A percentile compares a stretch with the other conserved stretches of the same genome.
Conservation (phyloP, 257 asterid genomes). For the Gentiana straminea region DNA sequence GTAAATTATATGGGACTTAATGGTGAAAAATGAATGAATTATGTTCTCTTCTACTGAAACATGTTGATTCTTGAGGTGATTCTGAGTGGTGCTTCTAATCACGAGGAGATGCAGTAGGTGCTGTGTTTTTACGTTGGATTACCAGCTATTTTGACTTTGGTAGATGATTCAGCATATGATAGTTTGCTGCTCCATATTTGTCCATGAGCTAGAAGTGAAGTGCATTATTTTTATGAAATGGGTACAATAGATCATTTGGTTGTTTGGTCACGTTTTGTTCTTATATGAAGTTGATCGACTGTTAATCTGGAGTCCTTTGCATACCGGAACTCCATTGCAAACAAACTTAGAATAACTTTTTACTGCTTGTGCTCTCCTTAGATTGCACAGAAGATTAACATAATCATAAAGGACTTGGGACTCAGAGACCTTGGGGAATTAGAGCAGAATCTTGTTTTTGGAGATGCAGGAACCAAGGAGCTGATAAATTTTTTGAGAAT, state of each 20-base stretch:
- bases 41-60: background rate
- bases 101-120: background rate
- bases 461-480: conserved; percentile 96
- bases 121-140: background rate
- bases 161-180: background rate
- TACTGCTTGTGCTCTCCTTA: conserved; percentile 16
- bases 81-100: background rate
- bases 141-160: background rate
- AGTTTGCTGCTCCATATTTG: background rate
- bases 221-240: too few species aligned
- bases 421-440: conserved; percentile 91
- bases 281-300: background rate
- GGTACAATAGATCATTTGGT: background rate
- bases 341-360: background rate
- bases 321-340: background rate
- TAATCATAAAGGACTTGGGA: conserved; percentile 63
- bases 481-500: conserved; percentile 71
- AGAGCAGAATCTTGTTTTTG: conserved; percentile 97
- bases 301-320: background rate
- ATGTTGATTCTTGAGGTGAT: background rate
- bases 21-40: background rate
- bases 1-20: too few species aligned
- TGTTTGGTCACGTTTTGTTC: background rate
- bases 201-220: background rate
- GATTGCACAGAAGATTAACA: conserved; percentile 92